Base-by-base conservation (phyloP, 768 basidiomycete species). In the Gloeophyllum trabeum region DNA sequence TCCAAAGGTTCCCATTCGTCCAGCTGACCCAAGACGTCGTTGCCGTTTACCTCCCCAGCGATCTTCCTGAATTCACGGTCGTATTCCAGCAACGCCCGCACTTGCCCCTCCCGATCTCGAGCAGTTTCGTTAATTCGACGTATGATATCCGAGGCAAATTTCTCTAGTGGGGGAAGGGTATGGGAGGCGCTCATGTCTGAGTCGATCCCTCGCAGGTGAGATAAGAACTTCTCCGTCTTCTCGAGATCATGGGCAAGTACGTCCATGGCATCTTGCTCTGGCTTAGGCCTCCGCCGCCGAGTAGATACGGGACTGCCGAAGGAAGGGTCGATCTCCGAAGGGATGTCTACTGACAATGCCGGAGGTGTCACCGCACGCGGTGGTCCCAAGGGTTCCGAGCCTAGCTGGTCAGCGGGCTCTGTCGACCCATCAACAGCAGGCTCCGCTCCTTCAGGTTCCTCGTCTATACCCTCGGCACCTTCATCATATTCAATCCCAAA, bases 401-500 rank as follows among this genome's bases (percentile, higher is more conserved):
- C 32, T 54, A 7, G 51, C 40, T 72, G 47, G 46, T 73, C 69
- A 41, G 67, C 66, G 6, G 68, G 66, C 44, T 76, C 66, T 23
- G 68, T 69, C 18, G 63, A 46, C 2, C 46, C 56, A 19, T 37
- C 36, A 10, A 37, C 36, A 10, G 13, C 7, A 10, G 20, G 10
- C 13, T 10, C 36, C 4, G 48, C 42, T 21, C 48, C 38, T 39
- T 38, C 40, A 49, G 55, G 40, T 5, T 54, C 57, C 43, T 73
- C 75, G 54, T 84, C 87, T 43, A 82, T 84, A 28, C 82, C 84
- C 61, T 88, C 84, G 22, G 82, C 83, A 35, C 83, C 86, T 55
- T 88, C 85, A 47, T 90, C 88, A 49, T 84, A 89, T 54, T 90
- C 88, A 47, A 91, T 81, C 6, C 88, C 88, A 48, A 91, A 86